These are phyloP conservation scores for Microstegium vimineum DNA, from an alignment of 176 grass and related monocot genomes.

Conservation along the genomic window DNA sequence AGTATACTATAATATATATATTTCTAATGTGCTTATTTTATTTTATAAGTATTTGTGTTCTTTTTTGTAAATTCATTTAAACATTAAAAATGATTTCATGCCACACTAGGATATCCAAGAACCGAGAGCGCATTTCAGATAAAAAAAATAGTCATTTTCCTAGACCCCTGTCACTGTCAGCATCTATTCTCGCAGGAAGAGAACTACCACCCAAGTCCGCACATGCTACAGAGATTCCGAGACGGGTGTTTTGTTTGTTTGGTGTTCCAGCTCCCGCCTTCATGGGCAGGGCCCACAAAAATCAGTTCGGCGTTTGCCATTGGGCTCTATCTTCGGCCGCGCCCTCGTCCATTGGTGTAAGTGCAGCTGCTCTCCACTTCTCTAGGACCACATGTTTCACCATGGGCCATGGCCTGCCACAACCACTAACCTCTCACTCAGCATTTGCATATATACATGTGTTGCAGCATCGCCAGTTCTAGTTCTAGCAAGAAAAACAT, in stretches of 20 bases:
- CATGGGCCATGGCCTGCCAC: neutral
- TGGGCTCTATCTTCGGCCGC: slow-evolving; percentile 3
- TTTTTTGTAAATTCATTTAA: too few relatives aligned
- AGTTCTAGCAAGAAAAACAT: neutral
- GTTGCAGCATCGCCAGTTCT: neutral
- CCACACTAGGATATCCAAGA: too few relatives aligned
- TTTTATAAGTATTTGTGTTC: too few relatives aligned
- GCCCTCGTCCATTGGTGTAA: neutral
- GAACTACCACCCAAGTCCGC: neutral
- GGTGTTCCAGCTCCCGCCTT: neutral
- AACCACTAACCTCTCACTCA: neutral
- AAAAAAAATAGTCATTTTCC: neutral
- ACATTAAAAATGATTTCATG: too few relatives aligned
- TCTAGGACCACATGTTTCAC: neutral
- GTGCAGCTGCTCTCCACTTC: neutral
- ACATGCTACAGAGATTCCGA: neutral
- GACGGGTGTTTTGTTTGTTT: neutral
- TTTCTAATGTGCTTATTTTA: too few relatives aligned
- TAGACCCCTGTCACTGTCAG: neutral
- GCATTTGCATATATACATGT: neutral
- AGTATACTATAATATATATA: too few relatives aligned
- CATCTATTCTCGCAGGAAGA: neutral
- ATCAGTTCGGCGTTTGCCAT: neutral
- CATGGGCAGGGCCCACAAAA: slow-evolving; percentile 16
- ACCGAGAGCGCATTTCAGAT: too few relatives aligned